Evolutionary conservation across 305 asterid species (phyloP), one percentile per base, ranked within the genome.

Genomic region (Solanum hybrid): DNA sequence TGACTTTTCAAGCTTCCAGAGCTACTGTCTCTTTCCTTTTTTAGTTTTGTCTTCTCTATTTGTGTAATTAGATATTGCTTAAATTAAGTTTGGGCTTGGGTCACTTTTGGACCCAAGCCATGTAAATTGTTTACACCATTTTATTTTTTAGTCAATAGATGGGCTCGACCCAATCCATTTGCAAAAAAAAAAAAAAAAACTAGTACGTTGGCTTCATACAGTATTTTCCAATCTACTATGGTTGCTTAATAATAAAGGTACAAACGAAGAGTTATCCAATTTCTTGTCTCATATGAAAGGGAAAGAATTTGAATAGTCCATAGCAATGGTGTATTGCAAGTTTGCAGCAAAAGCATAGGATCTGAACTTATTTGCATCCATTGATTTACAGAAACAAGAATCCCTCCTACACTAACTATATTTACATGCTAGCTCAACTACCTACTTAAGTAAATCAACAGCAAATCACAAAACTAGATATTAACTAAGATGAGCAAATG

Each of bases 341-440:
- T 32, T 79, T 37, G 66, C 71, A 82, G 26, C 27, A 45, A 45
- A 51, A 84, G 40, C 40, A 51, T 22, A 29, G 76, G 31, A 29
- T 31, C 29, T 77, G 5, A 31, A 51, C 87, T 51, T 51, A 84
- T 51, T 51, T 84, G 75, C 87, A 84, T 82, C 87, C 72, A 51
- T 31, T 84, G 40, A 82, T 45, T 29, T 84, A 51, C 87, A 84
- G 87, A 51, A 84, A 51, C 31, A 84, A 56, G 29, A 84, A 84
- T 51, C 75, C 45, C 4, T 84, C 87, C 87, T 51, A 56, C 42
- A 51, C 87, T 22, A 84, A 56, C 87, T 56, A 84, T 84, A 84
- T 84, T 31, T 60, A 84, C 87, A 84, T 31, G 87, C 76, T 84
- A 51, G 19, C 87, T 40, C 87, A 84, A n/a, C 75, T 56, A 84